Conservation (phyloP, 345 rosid species). For the Salix koriyanagi region DNA sequence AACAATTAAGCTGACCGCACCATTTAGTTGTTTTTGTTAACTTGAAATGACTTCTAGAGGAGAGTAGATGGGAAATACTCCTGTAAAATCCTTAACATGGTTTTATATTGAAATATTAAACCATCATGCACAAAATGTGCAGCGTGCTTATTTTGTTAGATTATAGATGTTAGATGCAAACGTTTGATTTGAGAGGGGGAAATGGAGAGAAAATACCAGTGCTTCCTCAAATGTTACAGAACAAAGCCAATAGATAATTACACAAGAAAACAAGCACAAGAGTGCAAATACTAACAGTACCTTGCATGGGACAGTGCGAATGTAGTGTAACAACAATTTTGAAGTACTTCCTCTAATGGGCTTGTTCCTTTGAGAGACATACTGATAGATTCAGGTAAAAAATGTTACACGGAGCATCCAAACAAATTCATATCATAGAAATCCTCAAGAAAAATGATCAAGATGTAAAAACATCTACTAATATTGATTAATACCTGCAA, state of each 20-base stretch:
- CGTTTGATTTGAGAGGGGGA: background rate
- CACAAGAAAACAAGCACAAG: constrained; percentile 4
- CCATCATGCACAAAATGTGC: background rate
- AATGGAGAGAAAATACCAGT: background rate
- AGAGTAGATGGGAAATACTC: background rate
- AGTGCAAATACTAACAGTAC: constrained; percentile 32
- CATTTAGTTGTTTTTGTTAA: background rate
- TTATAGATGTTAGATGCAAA: background rate
- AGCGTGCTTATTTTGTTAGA: background rate
- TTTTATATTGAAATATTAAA: background rate
- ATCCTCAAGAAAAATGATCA: background rate
- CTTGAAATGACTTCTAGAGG: background rate
- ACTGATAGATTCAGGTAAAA: constrained; percentile 41
- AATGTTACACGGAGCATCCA: constrained; percentile 13
- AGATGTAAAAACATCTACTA: constrained; percentile 4
- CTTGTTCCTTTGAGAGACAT: constrained; percentile 81
- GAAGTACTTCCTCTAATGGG: constrained; percentile 74
- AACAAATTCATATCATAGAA: background rate
- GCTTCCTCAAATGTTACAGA: background rate
- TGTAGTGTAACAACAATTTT: constrained; percentile 62
- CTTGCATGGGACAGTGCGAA: constrained; percentile 69
- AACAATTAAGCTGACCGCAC: no score
- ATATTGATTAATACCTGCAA: constrained; percentile 51
- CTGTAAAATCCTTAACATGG: background rate
- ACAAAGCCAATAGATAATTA: constrained; percentile 2